These are phyloP conservation scores for Mucor piriformis DNA, from an alignment of 371 early-diverging fungal species.

Conservation along the genomic window DNA sequence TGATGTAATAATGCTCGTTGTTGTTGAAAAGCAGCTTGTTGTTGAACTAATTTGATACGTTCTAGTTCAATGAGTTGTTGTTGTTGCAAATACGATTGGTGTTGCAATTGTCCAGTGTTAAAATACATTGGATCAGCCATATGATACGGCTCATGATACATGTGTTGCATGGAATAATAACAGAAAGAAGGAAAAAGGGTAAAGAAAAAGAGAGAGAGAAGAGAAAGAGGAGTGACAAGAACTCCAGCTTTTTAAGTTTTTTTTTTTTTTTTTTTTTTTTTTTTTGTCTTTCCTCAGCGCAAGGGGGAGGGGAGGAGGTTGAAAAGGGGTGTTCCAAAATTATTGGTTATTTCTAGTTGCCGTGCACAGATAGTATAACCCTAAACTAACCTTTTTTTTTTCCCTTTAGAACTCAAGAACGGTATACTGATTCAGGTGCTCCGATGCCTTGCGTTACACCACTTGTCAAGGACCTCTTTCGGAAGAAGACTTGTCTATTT, in stretches of 20 bases:
- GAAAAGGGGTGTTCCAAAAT: neutral
- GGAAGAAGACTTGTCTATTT: too few species aligned
- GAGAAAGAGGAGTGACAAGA: slow-evolving; percentile 2
- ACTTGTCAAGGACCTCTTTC: slow-evolving; percentile 13
- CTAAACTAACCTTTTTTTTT: neutral
- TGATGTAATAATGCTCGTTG: slow-evolving; percentile 21
- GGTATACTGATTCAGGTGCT: slow-evolving; percentile 13
- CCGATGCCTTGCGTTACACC: slow-evolving; percentile 19
- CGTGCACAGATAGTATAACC: slow-evolving; percentile 14
- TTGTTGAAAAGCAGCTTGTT: slow-evolving; percentile 24
- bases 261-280: neutral
- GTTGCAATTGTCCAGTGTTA: neutral
- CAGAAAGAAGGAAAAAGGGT: neutral
- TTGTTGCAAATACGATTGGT: neutral
- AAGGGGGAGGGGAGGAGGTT: too few species aligned
- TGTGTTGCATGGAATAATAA: neutral
- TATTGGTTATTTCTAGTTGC: neutral
- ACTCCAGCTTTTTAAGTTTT: too few species aligned
- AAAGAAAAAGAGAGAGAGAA: slow-evolving; percentile 1
- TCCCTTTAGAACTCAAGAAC: neutral
- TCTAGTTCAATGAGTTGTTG: slow-evolving; percentile 19
- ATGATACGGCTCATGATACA: neutral
- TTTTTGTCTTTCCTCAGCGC: neutral
- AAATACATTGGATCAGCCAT: neutral
- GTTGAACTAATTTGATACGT: slow-evolving; percentile 22